Percentiles rank a stretch among this genome's conserved stretches.
Conservation (phyloP, 2,329 filamentous ascomycete species). For the Gremmenia infestans region DNA sequence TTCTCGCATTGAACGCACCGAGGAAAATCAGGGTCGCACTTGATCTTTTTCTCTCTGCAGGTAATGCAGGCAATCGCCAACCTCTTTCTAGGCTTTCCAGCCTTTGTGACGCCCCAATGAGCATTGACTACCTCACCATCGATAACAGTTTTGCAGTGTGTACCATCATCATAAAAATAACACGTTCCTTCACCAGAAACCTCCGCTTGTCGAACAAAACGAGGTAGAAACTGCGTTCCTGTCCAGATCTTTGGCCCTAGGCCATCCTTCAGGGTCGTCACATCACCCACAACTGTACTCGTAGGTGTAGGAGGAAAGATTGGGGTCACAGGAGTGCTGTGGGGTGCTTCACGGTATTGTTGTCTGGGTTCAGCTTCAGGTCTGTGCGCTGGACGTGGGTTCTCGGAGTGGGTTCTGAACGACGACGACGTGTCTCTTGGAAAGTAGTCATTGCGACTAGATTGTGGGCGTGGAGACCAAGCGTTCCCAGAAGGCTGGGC, state of each 20-base stretch:
- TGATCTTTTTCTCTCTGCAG: slow-evolving; percentile 96
- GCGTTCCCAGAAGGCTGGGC: slow-evolving; percentile 15
- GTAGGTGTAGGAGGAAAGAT: slow-evolving; percentile 24
- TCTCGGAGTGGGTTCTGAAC: slow-evolving; percentile 23
- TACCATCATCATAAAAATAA: slow-evolving; percentile 83
- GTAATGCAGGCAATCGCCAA: slow-evolving; percentile 89
- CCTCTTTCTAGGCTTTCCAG: slow-evolving; percentile 86
- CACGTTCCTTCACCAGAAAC: slow-evolving; percentile 75
- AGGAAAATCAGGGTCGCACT: slow-evolving; percentile 83
- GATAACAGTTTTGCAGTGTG: slow-evolving; percentile 75
- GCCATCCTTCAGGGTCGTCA: slow-evolving; percentile 47
- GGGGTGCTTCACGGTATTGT: slow-evolving; percentile 20
- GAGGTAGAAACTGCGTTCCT: slow-evolving; percentile 61
- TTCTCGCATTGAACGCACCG: slow-evolving; percentile 91
- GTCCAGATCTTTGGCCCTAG: slow-evolving; percentile 66
- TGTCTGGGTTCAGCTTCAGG: slow-evolving; percentile 20
- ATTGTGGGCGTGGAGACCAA: slow-evolving; percentile 29
- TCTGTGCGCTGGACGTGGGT: slow-evolving; percentile 16
- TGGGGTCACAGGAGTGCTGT: slow-evolving; percentile 15
- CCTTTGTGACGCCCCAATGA: slow-evolving; percentile 90
- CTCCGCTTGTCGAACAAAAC: slow-evolving; percentile 58
- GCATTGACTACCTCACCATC: slow-evolving; percentile 85
- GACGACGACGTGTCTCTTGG: slow-evolving; percentile 29
- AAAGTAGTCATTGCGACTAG: slow-evolving; percentile 22
- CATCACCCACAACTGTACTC: slow-evolving; percentile 22